Base-by-base conservation (phyloP, 495 filamentous ascomycete species). In the Annulohypoxylon maeteangense region DNA sequence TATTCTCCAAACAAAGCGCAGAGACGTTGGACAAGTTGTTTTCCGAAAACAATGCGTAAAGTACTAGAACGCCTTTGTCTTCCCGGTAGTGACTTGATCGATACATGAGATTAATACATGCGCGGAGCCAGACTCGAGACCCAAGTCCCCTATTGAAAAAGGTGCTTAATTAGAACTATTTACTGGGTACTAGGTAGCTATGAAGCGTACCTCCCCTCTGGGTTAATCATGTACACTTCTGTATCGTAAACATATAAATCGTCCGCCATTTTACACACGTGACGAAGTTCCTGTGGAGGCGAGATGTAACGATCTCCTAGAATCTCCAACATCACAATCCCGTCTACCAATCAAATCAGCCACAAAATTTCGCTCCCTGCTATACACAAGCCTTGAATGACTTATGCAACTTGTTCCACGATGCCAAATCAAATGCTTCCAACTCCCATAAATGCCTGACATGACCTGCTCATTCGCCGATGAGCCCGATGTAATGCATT, bases 21-120 rank as follows among this genome's bases (percentile, higher is more conserved):
- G 47, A 47, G 31, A 8, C 27, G 12, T 32, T 10, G 20, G 42
- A 57, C 38, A 32, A 62, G 42, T 5, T 38, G 18, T 27, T 63
- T 71, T 71, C 68, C 68, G 68, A 47, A 71, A 71, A 71, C 68
- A 71, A 71, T 66, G 68, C 23, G 34, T n/a, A 47, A 56, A 16
- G 8, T n/a, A 47, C 16, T 14, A 50, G 36, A 44, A 42, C 25
- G 44, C 25, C 61, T 65, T 60, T 59, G 54, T 48, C 12, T 54
- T 63, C 16, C 22, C 29, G 14, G 25, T n/a, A 29, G 20, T 59
- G 25, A 32, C 27, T 61, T 48, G 23, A 47, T n/a, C 53, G 27
- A 29, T 29, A 29, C 27, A 29, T 29, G 27, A 29, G 27, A 29
- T 29, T 54, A 48, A 50, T 27, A 32, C n/a, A 7, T 57, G 18